phyloP scores from a whole-genome alignment of 1,139 yeast genomes.

The Yamadazyma jaroonii region DNA sequence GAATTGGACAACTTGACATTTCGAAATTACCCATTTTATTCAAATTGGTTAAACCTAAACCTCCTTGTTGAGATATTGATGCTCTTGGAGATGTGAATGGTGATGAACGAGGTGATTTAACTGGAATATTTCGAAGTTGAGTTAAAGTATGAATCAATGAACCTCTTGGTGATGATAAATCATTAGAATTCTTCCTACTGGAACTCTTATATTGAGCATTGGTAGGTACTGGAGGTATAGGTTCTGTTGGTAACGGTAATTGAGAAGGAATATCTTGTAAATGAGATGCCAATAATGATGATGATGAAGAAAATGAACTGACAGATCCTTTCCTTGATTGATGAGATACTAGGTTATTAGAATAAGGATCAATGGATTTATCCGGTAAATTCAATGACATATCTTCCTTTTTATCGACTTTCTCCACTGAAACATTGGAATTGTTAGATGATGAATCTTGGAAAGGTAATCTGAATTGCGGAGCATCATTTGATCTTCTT shows the following conservation, averaged over 20 bases:
- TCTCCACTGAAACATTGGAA: slow-evolving; percentile 1
- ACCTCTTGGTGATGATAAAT: slow-evolving; percentile 41
- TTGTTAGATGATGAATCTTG: slow-evolving; percentile 33
- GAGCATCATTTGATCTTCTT: slow-evolving; percentile 33
- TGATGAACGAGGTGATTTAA: slow-evolving; percentile 38
- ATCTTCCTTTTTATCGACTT: slow-evolving; percentile 8
- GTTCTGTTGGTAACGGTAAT: slow-evolving; percentile 52
- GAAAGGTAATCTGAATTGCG: slow-evolving; percentile 63
- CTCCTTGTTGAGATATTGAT: slow-evolving; percentile 26
- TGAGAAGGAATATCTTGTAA: slow-evolving; percentile 52
- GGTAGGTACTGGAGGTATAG: slow-evolving; percentile 45
- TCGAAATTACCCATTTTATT: slow-evolving; percentile 13
- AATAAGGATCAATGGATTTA: slow-evolving; percentile 23
- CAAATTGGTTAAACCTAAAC: slow-evolving; percentile 7
- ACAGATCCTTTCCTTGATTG: slow-evolving; percentile 25
- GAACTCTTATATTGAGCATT: slow-evolving; percentile 31
- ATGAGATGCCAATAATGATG: slow-evolving; percentile 31
- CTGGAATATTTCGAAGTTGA: slow-evolving; percentile 39
- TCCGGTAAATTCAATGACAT: slow-evolving; percentile 11
- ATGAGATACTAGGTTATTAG: neutral
- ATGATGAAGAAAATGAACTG: slow-evolving; percentile 26
- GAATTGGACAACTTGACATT: slow-evolving; percentile 18
- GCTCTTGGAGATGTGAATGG: slow-evolving; percentile 51
- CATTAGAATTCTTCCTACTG: slow-evolving; percentile 38
- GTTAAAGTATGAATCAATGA: slow-evolving; percentile 44